Conservation (phyloP, 768 basidiomycete genomes). For the Dendrothele bispora region DNA sequence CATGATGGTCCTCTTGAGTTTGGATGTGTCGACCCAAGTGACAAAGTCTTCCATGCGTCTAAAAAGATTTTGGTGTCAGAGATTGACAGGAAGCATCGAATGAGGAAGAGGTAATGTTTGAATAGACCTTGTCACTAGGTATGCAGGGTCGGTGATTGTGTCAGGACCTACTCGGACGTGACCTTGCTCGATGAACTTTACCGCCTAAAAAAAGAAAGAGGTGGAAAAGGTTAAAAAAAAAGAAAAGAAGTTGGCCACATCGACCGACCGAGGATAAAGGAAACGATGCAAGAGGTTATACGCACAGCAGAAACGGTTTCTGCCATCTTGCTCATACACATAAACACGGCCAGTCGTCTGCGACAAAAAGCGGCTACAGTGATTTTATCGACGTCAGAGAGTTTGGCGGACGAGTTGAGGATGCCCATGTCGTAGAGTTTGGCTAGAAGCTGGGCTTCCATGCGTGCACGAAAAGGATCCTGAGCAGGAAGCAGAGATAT, state of each 20-base stretch:
- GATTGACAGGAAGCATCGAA: constrained; percentile 3
- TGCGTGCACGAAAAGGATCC: constrained; percentile 83
- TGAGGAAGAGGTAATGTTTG: constrained; percentile 16
- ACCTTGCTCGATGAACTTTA: constrained; percentile 96
- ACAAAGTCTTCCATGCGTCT: constrained; percentile 99
- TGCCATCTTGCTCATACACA: constrained; percentile 92
- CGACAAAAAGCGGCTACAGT: constrained; percentile 95
- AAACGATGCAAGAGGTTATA: constrained; percentile 15
- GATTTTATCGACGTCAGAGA: constrained; percentile 94
- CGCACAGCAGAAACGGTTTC: constrained; percentile 92
- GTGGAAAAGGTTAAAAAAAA: constrained; percentile 5
- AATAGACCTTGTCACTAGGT: constrained; percentile 92
- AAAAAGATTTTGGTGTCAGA: not conserved
- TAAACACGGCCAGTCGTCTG: constrained; percentile 86
- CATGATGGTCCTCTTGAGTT: constrained; percentile 94
- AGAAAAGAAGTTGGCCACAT: not conserved
- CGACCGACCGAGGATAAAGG: not conserved
- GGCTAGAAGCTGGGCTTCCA: constrained; percentile 85
- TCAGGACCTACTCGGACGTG: constrained; percentile 97
- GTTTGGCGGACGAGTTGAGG: constrained; percentile 80
- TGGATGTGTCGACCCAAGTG: constrained; percentile 98
- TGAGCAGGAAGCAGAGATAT: constrained; percentile 83
- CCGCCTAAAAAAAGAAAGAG: constrained; percentile 59
- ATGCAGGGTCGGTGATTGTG: constrained; percentile 94
- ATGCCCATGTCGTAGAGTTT: constrained; percentile 98